Base-by-base conservation (phyloP, 208 protist genomes). In the Sergeia podlipaevii region DNA sequence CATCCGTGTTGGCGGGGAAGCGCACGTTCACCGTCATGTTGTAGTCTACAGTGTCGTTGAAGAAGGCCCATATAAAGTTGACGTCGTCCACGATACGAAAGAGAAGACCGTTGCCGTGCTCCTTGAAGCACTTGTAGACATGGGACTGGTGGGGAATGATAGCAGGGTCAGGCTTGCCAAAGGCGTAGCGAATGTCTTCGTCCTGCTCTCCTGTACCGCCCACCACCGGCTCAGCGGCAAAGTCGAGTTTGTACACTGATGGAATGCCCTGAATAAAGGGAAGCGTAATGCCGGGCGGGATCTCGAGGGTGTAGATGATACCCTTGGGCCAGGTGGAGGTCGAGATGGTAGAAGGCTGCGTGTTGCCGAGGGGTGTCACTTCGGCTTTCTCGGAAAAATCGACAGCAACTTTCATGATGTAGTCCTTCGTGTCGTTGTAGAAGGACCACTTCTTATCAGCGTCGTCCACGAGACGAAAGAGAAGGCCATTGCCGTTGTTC, bases 41-140 rank as follows among this genome's bases (percentile, higher is more conserved):
- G 52, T 80, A 90, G 13, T 89, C 70, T 18, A 46, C 41, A n/a
- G 82, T 90, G 69, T 93, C 86, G 51, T 93, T 93, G 74, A 90
- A 89, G 42, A 85, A 93, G 47, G 69, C 79, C 82, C 86, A 93
- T 15, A 76, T 85, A 8, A 65, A 54, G 41, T 77, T 78, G 23
- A 50, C 53, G 18, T 72, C 66, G 32, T 90, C 77, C 1, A 93
- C 77, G 32, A 93, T 58, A 28, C 86, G 86, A 77, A 93, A 93
- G 44, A 93, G 61, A 10, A 93, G 66, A 15, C 82, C 82, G 53
- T 90, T 90, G 20, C 62, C 70, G 62, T 90, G 59, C 8, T 77
- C 64, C 45, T 90, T 85, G 49, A 93, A 85, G 57, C 86, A 93
- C 24, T 38, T 34, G 53, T 63, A 80, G 18, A 83, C 72, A 48